Conservation (phyloP, 2,329 filamentous ascomycete species). For the Samsoniella hepiali region DNA sequence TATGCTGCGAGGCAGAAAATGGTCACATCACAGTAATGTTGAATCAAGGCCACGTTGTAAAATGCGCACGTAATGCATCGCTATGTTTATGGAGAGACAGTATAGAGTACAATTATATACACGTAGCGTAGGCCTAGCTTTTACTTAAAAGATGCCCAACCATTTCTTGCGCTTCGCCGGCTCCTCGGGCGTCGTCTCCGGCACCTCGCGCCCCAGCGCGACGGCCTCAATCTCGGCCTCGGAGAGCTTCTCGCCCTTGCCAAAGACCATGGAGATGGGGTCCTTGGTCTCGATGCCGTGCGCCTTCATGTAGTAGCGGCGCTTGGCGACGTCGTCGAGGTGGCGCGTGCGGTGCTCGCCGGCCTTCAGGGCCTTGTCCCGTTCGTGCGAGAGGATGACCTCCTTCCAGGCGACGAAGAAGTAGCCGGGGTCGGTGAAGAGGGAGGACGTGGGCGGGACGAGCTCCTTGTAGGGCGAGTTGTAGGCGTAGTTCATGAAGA, state of each 20-base stretch:
- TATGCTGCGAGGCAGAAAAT: background rate
- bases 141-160: slow-evolving; percentile 73
- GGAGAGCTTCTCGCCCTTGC: slow-evolving; percentile 35
- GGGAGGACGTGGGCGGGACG: slow-evolving; percentile 66
- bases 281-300: slow-evolving; percentile 72
- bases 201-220: slow-evolving; percentile 36
- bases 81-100: slow-evolving; percentile 3
- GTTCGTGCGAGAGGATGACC: slow-evolving; percentile 73
- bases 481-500: slow-evolving; percentile 72
- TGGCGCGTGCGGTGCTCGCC: slow-evolving; percentile 68
- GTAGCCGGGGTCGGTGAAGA: slow-evolving; percentile 66
- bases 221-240: slow-evolving; percentile 36
- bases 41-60: no score
- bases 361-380: slow-evolving; percentile 65
- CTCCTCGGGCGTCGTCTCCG: slow-evolving; percentile 27
- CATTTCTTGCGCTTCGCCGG: slow-evolving; percentile 61
- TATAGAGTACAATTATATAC: background rate
- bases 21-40: no score
- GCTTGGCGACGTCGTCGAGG: slow-evolving; percentile 84
- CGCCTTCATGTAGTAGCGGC: slow-evolving; percentile 78
- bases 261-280: slow-evolving; percentile 48
- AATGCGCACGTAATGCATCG: background rate
- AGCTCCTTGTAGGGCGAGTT: slow-evolving; percentile 78
- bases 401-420: slow-evolving; percentile 64
- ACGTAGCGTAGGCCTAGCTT: background rate